Base-by-base conservation (phyloP, 2,329 filamentous ascomycete genomes). In the Penicillium expansum region DNA sequence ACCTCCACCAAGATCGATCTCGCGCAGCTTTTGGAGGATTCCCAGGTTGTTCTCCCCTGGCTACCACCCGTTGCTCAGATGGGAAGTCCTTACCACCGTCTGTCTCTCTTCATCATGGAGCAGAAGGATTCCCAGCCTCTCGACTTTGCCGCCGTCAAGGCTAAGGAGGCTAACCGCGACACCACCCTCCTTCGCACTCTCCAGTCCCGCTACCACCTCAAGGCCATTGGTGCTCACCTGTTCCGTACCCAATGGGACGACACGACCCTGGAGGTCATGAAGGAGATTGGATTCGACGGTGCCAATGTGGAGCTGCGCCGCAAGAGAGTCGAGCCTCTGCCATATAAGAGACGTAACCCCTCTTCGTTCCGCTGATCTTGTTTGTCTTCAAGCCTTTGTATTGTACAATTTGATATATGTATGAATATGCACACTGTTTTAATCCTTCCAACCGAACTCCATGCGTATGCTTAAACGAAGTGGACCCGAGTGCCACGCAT, bases 241-340 rank as follows among this genome's bases (percentile, higher is more conserved):
- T 99, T 97, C 86, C 86, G 94, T 64, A 88, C 86, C 58, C 79
- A 89, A 63, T 97, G 92, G 91, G 94, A 99, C 74, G 90, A 94
- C 58, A 85, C 84, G 67, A 99, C 90, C 52, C 86, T 85, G n/a
- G 86, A 80, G 49, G 91, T 99, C 61, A 97, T 99, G 93, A 80
- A 86, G 70, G 84, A 90, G 67, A 84, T 89, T 65, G 86, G 84
- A 58, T 81, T 95, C 60, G 82, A 85, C 29, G 91, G 91, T 47
- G 86, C 86, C 57, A 88, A 95, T 69, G 73, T 97, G 62, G 91
- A 97, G 78, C 90, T 96, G 75, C 90, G 90, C 79, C 85, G 86
- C 70, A 88, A 88, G 78, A 90, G 86, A 69, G 83, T 93, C 59
- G 83, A 89, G 78, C 82, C 83, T 59, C 70, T 87, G 68, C 85